Conservation (phyloP, 2,329 filamentous ascomycete species). For the Colletotrichum falcatum region DNA sequence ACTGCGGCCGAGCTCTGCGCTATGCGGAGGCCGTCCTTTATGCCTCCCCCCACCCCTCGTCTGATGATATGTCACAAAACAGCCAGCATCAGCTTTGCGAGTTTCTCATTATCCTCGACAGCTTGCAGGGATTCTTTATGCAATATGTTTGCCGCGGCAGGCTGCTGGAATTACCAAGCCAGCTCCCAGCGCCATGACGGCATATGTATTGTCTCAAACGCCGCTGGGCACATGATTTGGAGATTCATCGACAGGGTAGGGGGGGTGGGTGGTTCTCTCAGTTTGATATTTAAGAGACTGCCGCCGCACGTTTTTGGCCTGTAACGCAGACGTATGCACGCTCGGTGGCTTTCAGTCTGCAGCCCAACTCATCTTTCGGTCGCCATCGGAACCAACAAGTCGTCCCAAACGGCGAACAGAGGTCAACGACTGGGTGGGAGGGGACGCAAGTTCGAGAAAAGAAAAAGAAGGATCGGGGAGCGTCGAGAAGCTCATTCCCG, state of each 20-base stretch:
- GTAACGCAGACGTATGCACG: slow-evolving; percentile 14
- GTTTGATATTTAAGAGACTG: slow-evolving; percentile 1
- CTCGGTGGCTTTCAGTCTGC: slow-evolving; percentile 8
- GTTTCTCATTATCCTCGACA: background rate
- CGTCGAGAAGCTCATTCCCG: background rate
- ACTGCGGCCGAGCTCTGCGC: slow-evolving; percentile 13
- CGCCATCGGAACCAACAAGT: background rate
- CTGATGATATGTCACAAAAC: slow-evolving; percentile 10
- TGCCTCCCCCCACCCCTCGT: slow-evolving; percentile 5
- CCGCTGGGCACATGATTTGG: background rate
- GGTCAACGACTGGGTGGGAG: background rate
- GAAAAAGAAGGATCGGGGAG: background rate
- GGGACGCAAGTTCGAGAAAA: background rate
- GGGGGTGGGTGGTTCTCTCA: too few species aligned
- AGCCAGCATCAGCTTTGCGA: background rate
- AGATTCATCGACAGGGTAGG: too few species aligned
- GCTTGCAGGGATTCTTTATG: slow-evolving; percentile 30
- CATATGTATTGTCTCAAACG: slow-evolving; percentile 6
- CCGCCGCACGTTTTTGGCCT: slow-evolving; percentile 5
- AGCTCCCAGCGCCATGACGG: slow-evolving; percentile 18
- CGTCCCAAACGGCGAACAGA: background rate
- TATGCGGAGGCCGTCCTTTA: slow-evolving; percentile 15
- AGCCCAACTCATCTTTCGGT: slow-evolving; percentile 19
- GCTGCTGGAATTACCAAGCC: background rate
- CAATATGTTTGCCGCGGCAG: background rate